These are phyloP conservation scores for Fusarium bulbicola DNA, from an alignment of 2,329 filamentous ascomycete genomes.

Conservation along the genomic window DNA sequence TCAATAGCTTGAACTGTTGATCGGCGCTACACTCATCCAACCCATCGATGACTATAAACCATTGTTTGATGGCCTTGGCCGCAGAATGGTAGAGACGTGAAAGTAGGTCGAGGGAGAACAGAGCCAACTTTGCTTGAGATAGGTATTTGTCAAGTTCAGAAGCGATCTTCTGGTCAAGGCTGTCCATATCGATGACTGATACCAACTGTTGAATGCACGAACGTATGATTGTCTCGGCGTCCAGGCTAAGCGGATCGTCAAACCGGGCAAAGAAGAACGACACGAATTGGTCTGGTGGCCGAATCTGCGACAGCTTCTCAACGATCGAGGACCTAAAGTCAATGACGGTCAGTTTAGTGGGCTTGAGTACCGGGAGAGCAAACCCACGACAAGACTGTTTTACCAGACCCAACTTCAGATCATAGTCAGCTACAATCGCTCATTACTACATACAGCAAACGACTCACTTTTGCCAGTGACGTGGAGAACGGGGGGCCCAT, in stretches of 20 bases:
- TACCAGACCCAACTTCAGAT: conserved; percentile 24
- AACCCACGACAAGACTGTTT: conserved; percentile 20
- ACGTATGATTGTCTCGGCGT: accelerated
- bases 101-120: accelerated
- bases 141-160: background rate
- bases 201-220: background rate
- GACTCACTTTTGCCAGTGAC: conserved; percentile 25
- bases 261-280: background rate
- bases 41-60: background rate
- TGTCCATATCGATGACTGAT: background rate
- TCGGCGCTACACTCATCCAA: background rate
- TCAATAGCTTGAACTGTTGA: background rate
- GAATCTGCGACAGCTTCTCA: background rate
- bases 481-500: background rate
- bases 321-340: background rate
- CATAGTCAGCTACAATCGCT: too few relatives aligned
- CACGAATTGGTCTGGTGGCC: background rate
- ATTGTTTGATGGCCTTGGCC: accelerated
- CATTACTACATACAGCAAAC: too few relatives aligned
- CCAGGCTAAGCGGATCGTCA: background rate
- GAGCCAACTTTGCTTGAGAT: accelerated
- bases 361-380: accelerated
- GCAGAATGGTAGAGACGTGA: accelerated
- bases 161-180: accelerated
- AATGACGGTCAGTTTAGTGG: background rate